phyloP scores from a whole-genome alignment of 1,284 basidiomycete species.

The Xerocomus minutiporus region DNA sequence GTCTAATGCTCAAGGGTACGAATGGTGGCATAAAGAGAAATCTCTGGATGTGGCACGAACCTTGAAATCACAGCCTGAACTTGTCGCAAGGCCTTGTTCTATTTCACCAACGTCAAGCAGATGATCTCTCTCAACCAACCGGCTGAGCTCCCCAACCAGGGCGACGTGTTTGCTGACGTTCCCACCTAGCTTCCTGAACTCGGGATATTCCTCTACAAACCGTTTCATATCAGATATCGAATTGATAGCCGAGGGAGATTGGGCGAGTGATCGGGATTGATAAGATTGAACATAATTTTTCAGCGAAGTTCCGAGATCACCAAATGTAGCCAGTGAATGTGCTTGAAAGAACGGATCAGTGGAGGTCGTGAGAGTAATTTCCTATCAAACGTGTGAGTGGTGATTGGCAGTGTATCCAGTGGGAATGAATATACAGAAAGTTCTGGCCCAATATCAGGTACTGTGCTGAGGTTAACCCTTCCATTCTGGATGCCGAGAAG shows the following conservation, averaged over 20 bases:
- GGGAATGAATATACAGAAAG: slow-evolving; percentile 57
- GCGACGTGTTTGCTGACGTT: slow-evolving; percentile 99
- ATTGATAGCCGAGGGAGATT: slow-evolving; percentile 81
- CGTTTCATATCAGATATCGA: slow-evolving; percentile 97
- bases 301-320: slow-evolving; percentile 90
- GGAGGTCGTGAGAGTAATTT: slow-evolving; percentile 88
- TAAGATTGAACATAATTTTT: slow-evolving; percentile 95
- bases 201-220: slow-evolving; percentile 98
- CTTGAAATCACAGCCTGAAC: slow-evolving; percentile 84
- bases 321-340: slow-evolving; percentile 92
- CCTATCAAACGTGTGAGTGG: slow-evolving; percentile 45
- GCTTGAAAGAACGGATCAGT: slow-evolving; percentile 95
- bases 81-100: slow-evolving; percentile 93
- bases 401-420: slow-evolving; percentile 1
- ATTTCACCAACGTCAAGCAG: slow-evolving; percentile 90
- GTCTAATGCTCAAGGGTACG: slow-evolving; percentile 44
- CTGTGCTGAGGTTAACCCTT: slow-evolving; percentile 78
- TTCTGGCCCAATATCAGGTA: slow-evolving; percentile 86
- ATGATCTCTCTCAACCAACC: slow-evolving; percentile 82
- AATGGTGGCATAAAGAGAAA: neutral
- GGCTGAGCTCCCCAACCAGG: slow-evolving; percentile 91
- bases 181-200: slow-evolving; percentile 92
- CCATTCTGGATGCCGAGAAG: slow-evolving; percentile 92
- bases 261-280: slow-evolving; percentile 78
- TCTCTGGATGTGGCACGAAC: slow-evolving; percentile 38